These are phyloP conservation scores for Wallacemonas sp. DNA, from an alignment of 208 protist species.

Conservation along the genomic window DNA sequence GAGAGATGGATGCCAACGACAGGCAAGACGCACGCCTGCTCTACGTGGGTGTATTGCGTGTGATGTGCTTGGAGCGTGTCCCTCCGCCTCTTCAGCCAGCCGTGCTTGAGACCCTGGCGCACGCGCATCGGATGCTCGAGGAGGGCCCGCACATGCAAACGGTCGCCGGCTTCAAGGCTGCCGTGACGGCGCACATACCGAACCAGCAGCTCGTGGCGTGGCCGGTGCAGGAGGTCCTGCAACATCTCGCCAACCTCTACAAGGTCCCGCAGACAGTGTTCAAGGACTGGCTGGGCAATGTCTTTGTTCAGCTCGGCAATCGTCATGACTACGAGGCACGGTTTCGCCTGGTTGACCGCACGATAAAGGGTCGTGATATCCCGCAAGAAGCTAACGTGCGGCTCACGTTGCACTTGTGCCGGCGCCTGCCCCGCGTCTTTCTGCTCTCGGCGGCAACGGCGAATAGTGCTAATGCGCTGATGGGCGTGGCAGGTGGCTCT, in stretches of 20 bases:
- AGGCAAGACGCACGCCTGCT: constrained; percentile 33
- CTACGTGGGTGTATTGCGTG: constrained; percentile 53
- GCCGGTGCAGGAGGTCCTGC: constrained; percentile 57
- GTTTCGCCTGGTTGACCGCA: constrained; percentile 61
- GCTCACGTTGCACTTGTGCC: constrained; percentile 53
- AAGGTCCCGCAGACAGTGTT: constrained; percentile 32
- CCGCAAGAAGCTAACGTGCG: constrained; percentile 37
- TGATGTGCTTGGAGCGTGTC: constrained; percentile 27
- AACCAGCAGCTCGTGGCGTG: constrained; percentile 36
- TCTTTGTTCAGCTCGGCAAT: constrained; percentile 13
- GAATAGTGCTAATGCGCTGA: no score
- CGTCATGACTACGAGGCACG: constrained; percentile 60
- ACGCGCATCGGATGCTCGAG: constrained; percentile 31
- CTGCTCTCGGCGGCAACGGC: no score
- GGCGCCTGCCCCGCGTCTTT: constrained; percentile 28
- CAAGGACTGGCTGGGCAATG: constrained; percentile 42
- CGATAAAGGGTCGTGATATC: constrained; percentile 26
- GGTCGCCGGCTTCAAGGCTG: constrained; percentile 23
- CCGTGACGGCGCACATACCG: constrained; percentile 13
- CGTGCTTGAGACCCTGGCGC: constrained; percentile 26
- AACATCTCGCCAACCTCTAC: constrained; percentile 51
- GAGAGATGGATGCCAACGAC: constrained; percentile 30
- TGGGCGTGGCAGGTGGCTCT: no score
- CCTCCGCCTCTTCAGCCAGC: constrained; percentile 30
- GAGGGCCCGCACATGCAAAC: constrained; percentile 25